Base-by-base conservation (phyloP, 805 yeast species). In the Lachancea cidri region DNA sequence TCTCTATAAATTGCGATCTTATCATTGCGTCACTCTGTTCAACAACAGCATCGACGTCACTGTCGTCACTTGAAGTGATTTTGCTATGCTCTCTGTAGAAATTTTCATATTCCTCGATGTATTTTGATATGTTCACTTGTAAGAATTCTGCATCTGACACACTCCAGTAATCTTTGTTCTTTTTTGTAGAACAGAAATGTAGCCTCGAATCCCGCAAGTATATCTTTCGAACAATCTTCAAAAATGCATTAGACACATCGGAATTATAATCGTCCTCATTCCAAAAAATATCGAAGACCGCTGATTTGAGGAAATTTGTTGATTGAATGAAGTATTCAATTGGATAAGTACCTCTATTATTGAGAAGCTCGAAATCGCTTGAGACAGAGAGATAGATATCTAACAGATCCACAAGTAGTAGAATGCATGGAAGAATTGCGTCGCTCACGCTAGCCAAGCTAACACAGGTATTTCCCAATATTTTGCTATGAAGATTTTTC, bases 1-100 rank as follows among this genome's bases (percentile, higher is more conserved):
- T 45, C 36, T 47, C 50, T 13, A 41, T 27, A 15, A 52, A 15
- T 51, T 54, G 38, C 67, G 70, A 45, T 76, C 81, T 46, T 73
- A 74, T 30, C 66, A 70, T 2, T 63, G 66, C 4, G 71, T 58
- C 57, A 6, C 6, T 8, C 17, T 36, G 31, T 13, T 9, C 22
- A 17, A 15, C 20, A 32, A 8, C 16, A 17, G 35, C 19, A 8
- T 32, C n/a, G 22, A 32, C 35, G 13, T 58, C 53, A n/a, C 48
- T 47, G 5, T 46, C 50, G 4, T 40, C 35, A 17, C 50, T 53
- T 24, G 43, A 47, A 13, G 36, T 38, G 14, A 18, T 29, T 27
- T 47, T 47, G 3, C 43, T 37, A 29, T 45, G 47, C 5, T 44
- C 54, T 32, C 57, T 54, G 19, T 56, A 55, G 6, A 48, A 53